These are phyloP conservation scores for Chrysoporthe deuterocubensis DNA, from an alignment of 2,329 filamentous ascomycete genomes.

Conservation along the genomic window DNA sequence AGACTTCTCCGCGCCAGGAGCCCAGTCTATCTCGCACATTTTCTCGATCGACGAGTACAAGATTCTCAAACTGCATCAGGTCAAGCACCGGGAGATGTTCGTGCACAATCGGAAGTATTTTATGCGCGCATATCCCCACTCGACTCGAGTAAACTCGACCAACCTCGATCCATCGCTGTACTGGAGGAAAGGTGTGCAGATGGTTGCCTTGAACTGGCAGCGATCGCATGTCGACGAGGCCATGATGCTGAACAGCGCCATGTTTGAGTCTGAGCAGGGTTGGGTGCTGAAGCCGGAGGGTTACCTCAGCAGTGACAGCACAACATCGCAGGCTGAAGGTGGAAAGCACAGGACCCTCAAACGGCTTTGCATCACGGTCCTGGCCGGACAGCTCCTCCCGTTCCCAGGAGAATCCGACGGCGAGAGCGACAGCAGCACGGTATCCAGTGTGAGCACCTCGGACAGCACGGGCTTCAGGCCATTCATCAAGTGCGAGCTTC, in stretches of 20 bases:
- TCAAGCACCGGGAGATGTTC: constrained; percentile 76
- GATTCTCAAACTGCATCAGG: constrained; percentile 62
- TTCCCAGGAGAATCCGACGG: constrained; percentile 50
- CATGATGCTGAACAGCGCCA: constrained; percentile 96
- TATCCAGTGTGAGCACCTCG: constrained; percentile 48
- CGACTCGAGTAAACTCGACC: constrained; percentile 78
- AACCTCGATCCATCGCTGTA: constrained; percentile 92
- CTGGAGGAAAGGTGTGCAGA: constrained; percentile 94
- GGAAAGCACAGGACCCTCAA: constrained; percentile 56
- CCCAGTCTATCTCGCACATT: constrained; percentile 67
- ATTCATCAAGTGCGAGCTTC: constrained; percentile 78
- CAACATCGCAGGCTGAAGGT: constrained; percentile 48
- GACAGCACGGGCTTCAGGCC: constrained; percentile 64
- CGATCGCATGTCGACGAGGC: constrained; percentile 75
- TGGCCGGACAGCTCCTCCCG: constrained; percentile 77
- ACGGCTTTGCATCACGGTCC: constrained; percentile 71
- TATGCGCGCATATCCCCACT: constrained; percentile 90
- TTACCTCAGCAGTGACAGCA: constrained; percentile 60
- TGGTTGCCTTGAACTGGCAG: constrained; percentile 98
- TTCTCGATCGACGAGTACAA: constrained; percentile 88
- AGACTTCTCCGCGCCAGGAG: constrained; percentile 67
- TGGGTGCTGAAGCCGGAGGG: constrained; percentile 85
- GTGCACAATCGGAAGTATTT: constrained; percentile 85
- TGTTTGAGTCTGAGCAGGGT: constrained; percentile 86
- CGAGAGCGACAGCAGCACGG: constrained; percentile 33